A percentile compares a stretch with the other conserved stretches of the same genome.
phyloP scores from a whole-genome alignment of 768 basidiomycete genomes.

The Tylopilus rubrobrunneus region DNA sequence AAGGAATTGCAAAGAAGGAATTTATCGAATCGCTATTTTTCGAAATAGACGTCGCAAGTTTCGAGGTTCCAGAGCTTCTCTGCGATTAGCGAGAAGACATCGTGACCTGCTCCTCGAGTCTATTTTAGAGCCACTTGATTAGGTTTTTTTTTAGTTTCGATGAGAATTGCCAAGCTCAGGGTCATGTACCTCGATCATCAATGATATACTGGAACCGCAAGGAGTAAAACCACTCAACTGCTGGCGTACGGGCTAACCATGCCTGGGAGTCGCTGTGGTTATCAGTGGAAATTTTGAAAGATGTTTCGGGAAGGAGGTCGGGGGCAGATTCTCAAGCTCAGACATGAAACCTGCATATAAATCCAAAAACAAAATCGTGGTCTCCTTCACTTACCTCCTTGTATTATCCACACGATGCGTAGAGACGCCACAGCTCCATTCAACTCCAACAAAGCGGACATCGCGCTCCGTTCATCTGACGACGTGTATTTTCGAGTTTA shows the following conservation, averaged over 20 bases:
- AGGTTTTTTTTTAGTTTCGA: not conserved
- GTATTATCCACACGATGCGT: conserved; percentile 12
- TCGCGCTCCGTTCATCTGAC: conserved; percentile 52
- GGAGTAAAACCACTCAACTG: not conserved
- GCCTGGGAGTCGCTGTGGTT: conserved; percentile 7
- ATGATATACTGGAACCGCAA: not conserved
- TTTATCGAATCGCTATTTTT: no score
- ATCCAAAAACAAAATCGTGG: conserved; percentile 3
- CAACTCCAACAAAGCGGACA: conserved; percentile 43
- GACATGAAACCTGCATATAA: conserved; percentile 6
- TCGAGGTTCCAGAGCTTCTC: no score
- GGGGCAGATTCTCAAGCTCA: conserved; percentile 3
- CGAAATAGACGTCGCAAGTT: no score
- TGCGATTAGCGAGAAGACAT: no score
- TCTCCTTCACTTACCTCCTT: not conserved
- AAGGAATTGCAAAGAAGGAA: no score
- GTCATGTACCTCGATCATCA: not conserved
- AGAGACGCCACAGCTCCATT: conserved; percentile 37
- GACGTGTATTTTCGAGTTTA: conserved; percentile 22
- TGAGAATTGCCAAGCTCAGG: conserved; percentile 1
- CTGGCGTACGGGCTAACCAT: not conserved
- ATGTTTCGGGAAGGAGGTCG: not conserved
- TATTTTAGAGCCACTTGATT: no score
- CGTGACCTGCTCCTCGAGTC: no score
- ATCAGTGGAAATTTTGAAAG: not conserved